Percentiles rank a stretch among this genome's conserved stretches.
phyloP scores from a whole-genome alignment of 352 stramenopile species.

The Globisporangium paroecandrum region DNA sequence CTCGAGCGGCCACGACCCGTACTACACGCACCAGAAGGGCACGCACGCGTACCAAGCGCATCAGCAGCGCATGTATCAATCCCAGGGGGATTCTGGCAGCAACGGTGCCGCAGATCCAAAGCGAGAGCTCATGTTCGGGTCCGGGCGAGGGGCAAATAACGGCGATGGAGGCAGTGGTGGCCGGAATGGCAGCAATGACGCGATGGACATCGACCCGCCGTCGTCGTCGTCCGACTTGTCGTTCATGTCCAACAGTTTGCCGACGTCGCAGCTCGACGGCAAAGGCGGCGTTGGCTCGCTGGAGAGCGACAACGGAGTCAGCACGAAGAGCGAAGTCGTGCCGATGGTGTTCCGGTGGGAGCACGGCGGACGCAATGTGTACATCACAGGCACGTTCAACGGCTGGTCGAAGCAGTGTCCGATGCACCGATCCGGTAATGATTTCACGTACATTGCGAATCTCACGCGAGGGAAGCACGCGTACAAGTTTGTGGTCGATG shows the following conservation, averaged over 20 bases:
- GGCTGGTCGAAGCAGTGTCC: slow-evolving; percentile 98
- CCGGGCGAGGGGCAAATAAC: slow-evolving; percentile 7
- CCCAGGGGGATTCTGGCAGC: not conserved
- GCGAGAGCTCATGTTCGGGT: slow-evolving; percentile 8
- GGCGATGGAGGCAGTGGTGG: slow-evolving; percentile 6
- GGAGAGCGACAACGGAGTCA: slow-evolving; percentile 7
- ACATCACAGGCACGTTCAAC: slow-evolving; percentile 99
- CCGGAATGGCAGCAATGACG: slow-evolving; percentile 26
- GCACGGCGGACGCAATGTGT: slow-evolving; percentile 94
- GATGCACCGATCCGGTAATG: slow-evolving; percentile 99
- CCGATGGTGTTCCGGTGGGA: slow-evolving; percentile 99
- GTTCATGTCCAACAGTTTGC: slow-evolving; percentile 22
- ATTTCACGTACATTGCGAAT: slow-evolving; percentile 99
- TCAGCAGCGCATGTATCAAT: slow-evolving; percentile 19
- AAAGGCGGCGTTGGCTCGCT: slow-evolving; percentile 22
- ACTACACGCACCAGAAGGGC: slow-evolving; percentile 16
- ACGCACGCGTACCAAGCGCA: slow-evolving; percentile 5
- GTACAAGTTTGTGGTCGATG: slow-evolving; percentile 99
- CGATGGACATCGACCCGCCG: slow-evolving; percentile 67
- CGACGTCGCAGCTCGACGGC: slow-evolving; percentile 25
- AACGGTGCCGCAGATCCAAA: not conserved
- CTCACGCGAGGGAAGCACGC: slow-evolving; percentile 96
- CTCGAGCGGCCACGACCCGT: slow-evolving; percentile 16
- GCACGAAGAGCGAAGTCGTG: slow-evolving; percentile 41
- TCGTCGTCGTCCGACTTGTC: slow-evolving; percentile 29